Evolutionary conservation across 1,284 basidiomycete genomes (phyloP), one percentile per base, ranked within the genome.

Genomic region (Cerrena zonata): DNA sequence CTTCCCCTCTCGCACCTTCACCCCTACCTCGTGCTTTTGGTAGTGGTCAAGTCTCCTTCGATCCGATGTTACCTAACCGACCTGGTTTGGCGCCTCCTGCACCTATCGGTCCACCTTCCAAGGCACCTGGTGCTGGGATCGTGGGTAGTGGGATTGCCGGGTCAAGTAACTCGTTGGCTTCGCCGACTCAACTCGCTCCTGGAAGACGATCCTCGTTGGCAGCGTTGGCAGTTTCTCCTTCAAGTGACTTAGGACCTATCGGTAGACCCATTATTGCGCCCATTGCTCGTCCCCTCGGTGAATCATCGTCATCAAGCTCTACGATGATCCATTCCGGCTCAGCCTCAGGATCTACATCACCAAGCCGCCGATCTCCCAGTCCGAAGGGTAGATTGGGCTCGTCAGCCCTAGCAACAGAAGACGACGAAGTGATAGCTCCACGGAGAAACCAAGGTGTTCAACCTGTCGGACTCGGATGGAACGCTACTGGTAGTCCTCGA

Each of bases 301-400:
- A 65, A 24, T 67, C 72, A 10, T 72, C 74, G 2, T n/a, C n/a
- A n/a, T n/a, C n/a, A n/a, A n/a, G n/a, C n/a, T n/a, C n/a, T n/a
- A n/a, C n/a, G n/a, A n/a, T n/a, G n/a, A n/a, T n/a, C n/a, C n/a
- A n/a, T n/a, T n/a, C n/a, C n/a, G n/a, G n/a, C n/a, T n/a, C n/a
- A n/a, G 76, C 76, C 18, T 82, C 82, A 4, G 78, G 79, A 1
- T 82, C 81, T 13, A 78, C 78, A 4, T 86, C 82, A 1, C 82
- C 84, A 3, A 73, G 70, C 27, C 76, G 78, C 36, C 76, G 85
- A 7, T 82, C 84, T 23, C 84, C 85, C 3, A 86, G 83, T 60
- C 84, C 86, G 2, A 87, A 87, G 61, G 79, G 80, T 41, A 69
- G 81, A n/a, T 69, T 86, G 7, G 86, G 87, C 13, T 87, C 85